phyloP scores from a whole-genome alignment of 345 rosid species.

The Moricandia moricandioides region DNA sequence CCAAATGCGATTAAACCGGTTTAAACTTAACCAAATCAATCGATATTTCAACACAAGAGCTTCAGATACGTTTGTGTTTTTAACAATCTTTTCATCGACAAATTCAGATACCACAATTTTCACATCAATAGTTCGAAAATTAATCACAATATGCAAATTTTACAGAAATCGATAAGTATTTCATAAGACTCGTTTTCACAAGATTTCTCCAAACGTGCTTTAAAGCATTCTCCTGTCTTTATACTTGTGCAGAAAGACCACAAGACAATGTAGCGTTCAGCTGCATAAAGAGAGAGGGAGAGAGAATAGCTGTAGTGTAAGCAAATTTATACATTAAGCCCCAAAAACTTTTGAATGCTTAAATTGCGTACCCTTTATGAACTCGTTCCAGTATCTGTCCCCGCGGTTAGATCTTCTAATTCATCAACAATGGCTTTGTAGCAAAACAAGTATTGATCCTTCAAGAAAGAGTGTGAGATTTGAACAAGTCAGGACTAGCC shows the following conservation, averaged over 20 bases:
- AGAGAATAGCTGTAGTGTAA: background rate
- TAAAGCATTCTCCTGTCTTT: background rate
- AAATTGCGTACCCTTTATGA: slow-evolving; percentile 36
- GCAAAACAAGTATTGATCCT: slow-evolving; percentile 90
- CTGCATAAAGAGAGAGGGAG: background rate
- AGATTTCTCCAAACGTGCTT: slow-evolving; percentile 2
- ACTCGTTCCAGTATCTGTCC: slow-evolving; percentile 27
- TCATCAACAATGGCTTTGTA: slow-evolving; percentile 67
- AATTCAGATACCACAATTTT: background rate
- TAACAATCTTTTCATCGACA: slow-evolving; percentile 1
- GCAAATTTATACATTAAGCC: background rate
- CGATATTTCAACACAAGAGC: too few relatives aligned
- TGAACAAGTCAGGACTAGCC: slow-evolving; percentile 8
- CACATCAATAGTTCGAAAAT: background rate
- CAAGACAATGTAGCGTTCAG: background rate
- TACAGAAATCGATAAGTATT: background rate
- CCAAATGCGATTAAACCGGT: too few relatives aligned
- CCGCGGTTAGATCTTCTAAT: slow-evolving; percentile 54
- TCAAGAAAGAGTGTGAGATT: background rate
- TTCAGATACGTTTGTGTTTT: too few relatives aligned
- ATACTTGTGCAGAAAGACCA: background rate
- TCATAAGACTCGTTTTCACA: background rate
- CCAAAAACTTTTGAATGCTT: background rate
- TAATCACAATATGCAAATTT: background rate
- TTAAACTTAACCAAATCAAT: too few relatives aligned